These are phyloP conservation scores for Lojkania enalia DNA, from an alignment of 2,329 filamentous ascomycete species.

Conservation along the genomic window DNA sequence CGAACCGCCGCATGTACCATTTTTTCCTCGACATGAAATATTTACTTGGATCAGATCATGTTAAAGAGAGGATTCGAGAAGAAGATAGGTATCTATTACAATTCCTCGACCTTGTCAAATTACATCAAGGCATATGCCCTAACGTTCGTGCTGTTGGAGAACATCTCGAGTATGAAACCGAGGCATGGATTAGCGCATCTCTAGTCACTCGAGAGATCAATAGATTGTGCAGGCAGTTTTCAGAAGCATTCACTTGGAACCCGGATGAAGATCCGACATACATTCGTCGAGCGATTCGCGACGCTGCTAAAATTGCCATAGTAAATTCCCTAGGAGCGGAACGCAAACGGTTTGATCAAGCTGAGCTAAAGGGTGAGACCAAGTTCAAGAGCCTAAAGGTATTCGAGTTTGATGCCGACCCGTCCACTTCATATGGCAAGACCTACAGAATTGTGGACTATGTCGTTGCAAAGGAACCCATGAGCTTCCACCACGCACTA, in stretches of 20 bases:
- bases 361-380: conserved; percentile 85
- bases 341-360: conserved; percentile 77
- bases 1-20: conserved; percentile 93
- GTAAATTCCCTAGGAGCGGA: conserved; percentile 89
- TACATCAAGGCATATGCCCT: conserved; percentile 96
- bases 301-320: conserved; percentile 80
- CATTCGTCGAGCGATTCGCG: conserved; percentile 71
- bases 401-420: conserved; percentile 73
- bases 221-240: conserved; percentile 82
- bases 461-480: conserved; percentile 82
- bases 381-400: conserved; percentile 76
- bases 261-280: conserved; percentile 66
- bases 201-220: conserved; percentile 95
- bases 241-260: conserved; percentile 78
- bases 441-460: conserved; percentile 73
- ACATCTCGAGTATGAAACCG: conserved; percentile 97
- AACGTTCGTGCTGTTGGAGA: conserved; percentile 90
- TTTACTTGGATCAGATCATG: conserved; percentile 83
- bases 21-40: conserved; percentile 96
- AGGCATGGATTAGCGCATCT: conserved; percentile 96
- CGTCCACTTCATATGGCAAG: conserved; percentile 35
- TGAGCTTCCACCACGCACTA: conserved; percentile 96
- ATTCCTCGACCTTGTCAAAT: conserved; percentile 91
- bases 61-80: conserved; percentile 79
- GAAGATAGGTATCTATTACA: conserved; percentile 90